These are phyloP conservation scores for Lentinula detonsa DNA, from an alignment of 768 basidiomycete species.

Conservation along the genomic window DNA sequence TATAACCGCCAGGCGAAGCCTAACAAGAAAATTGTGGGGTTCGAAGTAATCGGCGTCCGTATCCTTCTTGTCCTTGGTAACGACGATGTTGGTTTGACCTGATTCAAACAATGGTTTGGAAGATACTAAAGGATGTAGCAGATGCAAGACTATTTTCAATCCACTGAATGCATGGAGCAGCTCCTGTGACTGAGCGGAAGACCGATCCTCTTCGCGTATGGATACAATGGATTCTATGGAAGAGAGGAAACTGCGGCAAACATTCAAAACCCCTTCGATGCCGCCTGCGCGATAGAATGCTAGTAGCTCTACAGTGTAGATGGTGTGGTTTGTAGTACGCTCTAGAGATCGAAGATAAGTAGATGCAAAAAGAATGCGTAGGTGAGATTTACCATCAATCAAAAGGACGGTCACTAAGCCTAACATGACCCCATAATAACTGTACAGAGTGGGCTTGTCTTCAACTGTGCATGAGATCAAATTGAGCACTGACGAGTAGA, in stretches of 20 bases:
- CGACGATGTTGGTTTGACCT: slow-evolving; percentile 67
- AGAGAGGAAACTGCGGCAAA: slow-evolving; percentile 47
- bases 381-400: slow-evolving; percentile 35
- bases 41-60: slow-evolving; percentile 79
- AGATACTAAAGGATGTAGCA: slow-evolving; percentile 71
- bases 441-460: slow-evolving; percentile 28
- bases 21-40: slow-evolving; percentile 82
- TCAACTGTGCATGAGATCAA: slow-evolving; percentile 6
- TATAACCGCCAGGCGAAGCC: slow-evolving; percentile 62
- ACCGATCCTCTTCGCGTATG: slow-evolving; percentile 49
- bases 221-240: slow-evolving; percentile 51
- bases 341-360: slow-evolving; percentile 37
- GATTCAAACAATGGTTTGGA: slow-evolving; percentile 82
- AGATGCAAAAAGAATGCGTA: not conserved
- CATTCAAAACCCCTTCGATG: slow-evolving; percentile 55
- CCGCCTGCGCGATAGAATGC: slow-evolving; percentile 72
- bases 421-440: slow-evolving; percentile 42
- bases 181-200: slow-evolving; percentile 52
- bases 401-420: slow-evolving; percentile 39
- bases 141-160: slow-evolving; percentile 73
- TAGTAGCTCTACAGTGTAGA: slow-evolving; percentile 80
- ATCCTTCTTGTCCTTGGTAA: slow-evolving; percentile 73
- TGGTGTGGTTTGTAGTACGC: slow-evolving; percentile 60
- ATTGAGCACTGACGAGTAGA: not conserved
- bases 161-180: slow-evolving; percentile 75